Conservation (phyloP, 2,329 filamentous ascomycete genomes). For the Pestalotiopsis sp. region DNA sequence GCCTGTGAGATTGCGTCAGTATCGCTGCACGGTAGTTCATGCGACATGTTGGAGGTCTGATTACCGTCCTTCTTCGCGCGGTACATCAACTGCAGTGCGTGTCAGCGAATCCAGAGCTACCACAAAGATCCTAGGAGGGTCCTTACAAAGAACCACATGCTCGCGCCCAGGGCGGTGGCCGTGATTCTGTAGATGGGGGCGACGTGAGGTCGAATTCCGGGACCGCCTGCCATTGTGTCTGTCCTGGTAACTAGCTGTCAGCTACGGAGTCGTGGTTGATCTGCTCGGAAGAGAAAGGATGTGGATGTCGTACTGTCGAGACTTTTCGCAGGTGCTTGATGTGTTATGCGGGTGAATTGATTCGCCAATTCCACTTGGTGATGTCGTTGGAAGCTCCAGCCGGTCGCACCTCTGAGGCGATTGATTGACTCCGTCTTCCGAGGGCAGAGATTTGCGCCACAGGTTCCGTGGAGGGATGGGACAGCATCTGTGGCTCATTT, state of each 20-base stretch:
- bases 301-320: background rate
- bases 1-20: constrained; percentile 40
- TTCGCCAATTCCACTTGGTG: constrained; percentile 1
- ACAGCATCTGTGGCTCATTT: background rate
- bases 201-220: constrained; percentile 43
- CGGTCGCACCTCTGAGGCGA: background rate
- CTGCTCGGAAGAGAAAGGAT: background rate
- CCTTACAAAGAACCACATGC: constrained; percentile 99
- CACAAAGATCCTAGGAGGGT: background rate
- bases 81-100: constrained; percentile 77
- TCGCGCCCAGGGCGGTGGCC: constrained; percentile 84
- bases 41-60: constrained; percentile 11
- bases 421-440: background rate
- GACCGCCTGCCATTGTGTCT: constrained; percentile 34
- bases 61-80: constrained; percentile 91
- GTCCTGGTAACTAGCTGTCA: constrained; percentile 5
- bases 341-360: constrained; percentile 2
- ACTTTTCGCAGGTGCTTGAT: constrained; percentile 4
- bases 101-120: constrained; percentile 10
- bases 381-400: background rate
- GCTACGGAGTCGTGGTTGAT: background rate
- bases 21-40: background rate
- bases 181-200: constrained; percentile 75
- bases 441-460: background rate
- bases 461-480: background rate